Base-by-base conservation (phyloP, 345 rosid species). In the Corymbia maculata region DNA sequence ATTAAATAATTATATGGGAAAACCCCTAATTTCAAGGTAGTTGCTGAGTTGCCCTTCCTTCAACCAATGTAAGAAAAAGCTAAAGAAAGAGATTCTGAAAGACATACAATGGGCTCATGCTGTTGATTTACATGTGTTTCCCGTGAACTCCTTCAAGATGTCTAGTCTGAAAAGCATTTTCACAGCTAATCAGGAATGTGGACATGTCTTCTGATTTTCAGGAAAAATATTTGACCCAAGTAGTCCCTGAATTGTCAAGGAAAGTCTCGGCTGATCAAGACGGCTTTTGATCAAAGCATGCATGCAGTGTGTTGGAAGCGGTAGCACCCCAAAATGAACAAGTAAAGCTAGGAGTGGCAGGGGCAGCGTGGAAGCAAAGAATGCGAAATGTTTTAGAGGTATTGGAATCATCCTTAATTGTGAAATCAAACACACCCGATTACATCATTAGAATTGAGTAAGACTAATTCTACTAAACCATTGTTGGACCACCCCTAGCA, bases 211-310 rank as follows among this genome's bases (percentile, higher is more conserved):
- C 2, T 57, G 6, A 24, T 57, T 57, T 22, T 57, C 64, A 4
- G 1, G 1, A 57, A 24, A 57, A 6, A 57, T 9, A 57, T 24
- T 24, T 57, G 6, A 57, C 64, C n/a, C 13, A 57, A 57, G 64
- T 26, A 3, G 1, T 10, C 64, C 28, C 1, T 57, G 1, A 57
- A 4, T 59, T 26, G 30, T 59, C 7, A 0, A 11, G 10, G 0
- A 59, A 59, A 59, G 68, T 26, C 30, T 9, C 6, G 1, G 13
- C 64, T 5, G 64, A 57, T 24, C 64, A 57, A 57, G 64, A 57
- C 6, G 28, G n/a, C 64, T 57, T 57, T 24, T 2, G n/a, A 24
- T 24, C 0, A 10, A 57, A 24, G n/a, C 6, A 57, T 57, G 28
- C n/a, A 2, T 24, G 28, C n/a, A 24, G 59, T 11, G 59, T 21